Conservation (phyloP, 495 filamentous ascomycete genomes). For the Hypoxylon intermedium region DNA sequence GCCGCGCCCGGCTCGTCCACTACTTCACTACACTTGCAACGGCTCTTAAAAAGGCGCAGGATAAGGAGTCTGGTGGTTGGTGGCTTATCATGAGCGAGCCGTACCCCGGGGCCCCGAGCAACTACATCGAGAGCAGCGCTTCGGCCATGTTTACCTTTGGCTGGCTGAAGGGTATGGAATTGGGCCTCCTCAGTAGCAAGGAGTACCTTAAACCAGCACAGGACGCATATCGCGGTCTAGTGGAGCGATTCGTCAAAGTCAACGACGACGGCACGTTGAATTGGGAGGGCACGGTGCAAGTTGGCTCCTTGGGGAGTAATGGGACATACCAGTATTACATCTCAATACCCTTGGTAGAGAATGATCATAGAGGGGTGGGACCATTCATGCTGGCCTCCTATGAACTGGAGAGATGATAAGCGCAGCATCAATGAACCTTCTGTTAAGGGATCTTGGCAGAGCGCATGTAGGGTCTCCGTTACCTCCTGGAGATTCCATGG, state of each 20-base stretch:
- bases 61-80: slow-evolving; percentile 60
- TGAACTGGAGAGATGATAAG: slow-evolving; percentile 49
- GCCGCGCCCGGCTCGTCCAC: slow-evolving; percentile 41
- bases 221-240: slow-evolving; percentile 52
- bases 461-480: too few relatives aligned
- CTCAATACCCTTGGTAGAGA: slow-evolving; percentile 50
- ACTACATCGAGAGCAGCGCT: slow-evolving; percentile 68
- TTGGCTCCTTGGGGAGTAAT: slow-evolving; percentile 61
- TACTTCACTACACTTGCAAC: slow-evolving; percentile 53
- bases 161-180: slow-evolving; percentile 58
- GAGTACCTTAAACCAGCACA: slow-evolving; percentile 44
- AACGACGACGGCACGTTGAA: slow-evolving; percentile 54
- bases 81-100: slow-evolving; percentile 63
- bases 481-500: too few relatives aligned
- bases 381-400: slow-evolving; percentile 58
- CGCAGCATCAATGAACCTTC: background rate
- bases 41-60: slow-evolving; percentile 53
- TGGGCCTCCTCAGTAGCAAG: slow-evolving; percentile 47
- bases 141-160: slow-evolving; percentile 67
- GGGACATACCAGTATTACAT: slow-evolving; percentile 62
- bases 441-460: background rate
- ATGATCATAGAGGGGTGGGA: slow-evolving; percentile 57
- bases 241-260: slow-evolving; percentile 51
- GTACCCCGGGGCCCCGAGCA: slow-evolving; percentile 53
- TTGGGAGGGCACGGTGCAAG: slow-evolving; percentile 62